Evolutionary conservation across 768 basidiomycete species (phyloP), one percentile per base, ranked within the genome.

Genomic region (Collybia nuda): DNA sequence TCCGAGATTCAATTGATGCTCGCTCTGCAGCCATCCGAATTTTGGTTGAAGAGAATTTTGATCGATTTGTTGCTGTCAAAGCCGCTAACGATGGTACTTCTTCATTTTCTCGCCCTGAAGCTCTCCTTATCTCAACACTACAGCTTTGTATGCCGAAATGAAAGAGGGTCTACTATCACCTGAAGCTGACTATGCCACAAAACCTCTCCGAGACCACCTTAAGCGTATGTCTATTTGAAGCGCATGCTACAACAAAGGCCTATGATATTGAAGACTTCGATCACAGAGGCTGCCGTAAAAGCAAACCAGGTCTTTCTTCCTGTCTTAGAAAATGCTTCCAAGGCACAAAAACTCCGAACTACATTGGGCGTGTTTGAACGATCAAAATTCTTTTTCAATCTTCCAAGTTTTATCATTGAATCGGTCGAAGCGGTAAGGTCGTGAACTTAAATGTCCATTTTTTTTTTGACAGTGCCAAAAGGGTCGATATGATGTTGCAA

Each of bases 371-470:
- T 98, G 17, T 98, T 99, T 56, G 96, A 98, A 58, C 81, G 93
- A 38, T 95, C 92, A 44, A 96, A 95, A 61, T 99, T 98, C 78
- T 92, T 98, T 68, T 98, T 98, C 79, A 98, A 96, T 61, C 79
- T 99, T n/a, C 96, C 97, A 0, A 87, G 88, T 24, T 86, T 88
- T 40, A 82, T 99, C 19, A 78, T 90, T 19, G 96, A 95, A 63
- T 87, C 81, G 15, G 88, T 98, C 46, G 89, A 96, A 65, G 87
- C 87, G 50, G 94, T 95, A 62, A 58, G 85, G 21, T n/a, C 26
- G 24, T 26, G 5, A 37, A 28, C 41, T 40, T 52, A 11, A 41
- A 21, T 47, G 5, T 42, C n/a, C 2, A 36, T 21, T 17, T 15
- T 50, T 17, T 15, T 50, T n/a, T n/a, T 53, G 47, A 44, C 48